Evolutionary conservation across 331 rosid genomes (phyloP).

Genomic region (Ulmus americana): DNA sequence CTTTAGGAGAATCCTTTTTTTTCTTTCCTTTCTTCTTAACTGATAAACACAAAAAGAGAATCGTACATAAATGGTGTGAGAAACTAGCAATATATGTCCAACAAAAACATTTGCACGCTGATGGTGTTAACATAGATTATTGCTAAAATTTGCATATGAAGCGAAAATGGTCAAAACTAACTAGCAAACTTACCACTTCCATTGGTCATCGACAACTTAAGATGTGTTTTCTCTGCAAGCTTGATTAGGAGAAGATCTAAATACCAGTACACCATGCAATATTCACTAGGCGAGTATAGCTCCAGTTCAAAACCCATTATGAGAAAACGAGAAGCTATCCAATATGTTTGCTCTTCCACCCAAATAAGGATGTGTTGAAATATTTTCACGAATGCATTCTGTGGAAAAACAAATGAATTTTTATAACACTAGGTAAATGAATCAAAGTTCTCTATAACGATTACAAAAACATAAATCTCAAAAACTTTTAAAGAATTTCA

Average conservation of each 20-base stretch:
- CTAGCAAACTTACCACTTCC: constrained; percentile 46
- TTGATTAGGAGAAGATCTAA: constrained; percentile 64
- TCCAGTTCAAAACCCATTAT: constrained; percentile 86
- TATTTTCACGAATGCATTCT: constrained; percentile 59
- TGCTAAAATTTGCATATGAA: not conserved
- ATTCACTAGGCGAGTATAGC: constrained; percentile 78
- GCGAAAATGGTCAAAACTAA: not conserved
- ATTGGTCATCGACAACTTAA: constrained; percentile 44
- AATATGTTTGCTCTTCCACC: constrained; percentile 92
- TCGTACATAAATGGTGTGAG: constrained; percentile 3
- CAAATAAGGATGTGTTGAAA: constrained; percentile 77
- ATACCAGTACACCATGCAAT: constrained; percentile 98
- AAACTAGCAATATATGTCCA: not conserved
- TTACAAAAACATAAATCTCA: not conserved
- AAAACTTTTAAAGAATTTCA: not conserved
- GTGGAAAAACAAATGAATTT: constrained; percentile 45
- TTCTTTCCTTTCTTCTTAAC: constrained; percentile 77
- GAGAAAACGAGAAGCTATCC: constrained; percentile 92
- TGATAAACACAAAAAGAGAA: constrained; percentile 35
- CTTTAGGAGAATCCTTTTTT: constrained; percentile 61
- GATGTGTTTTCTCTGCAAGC: constrained; percentile 72
- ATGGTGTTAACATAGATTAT: not conserved
- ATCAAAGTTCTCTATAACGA: not conserved
- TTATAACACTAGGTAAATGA: constrained; percentile 1
- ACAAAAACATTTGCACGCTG: not conserved